Percentiles rank a stretch among this genome's conserved stretches.
These are phyloP conservation scores for Penicillium turbatum DNA, from an alignment of 495 filamentous ascomycete genomes.

Conservation along the genomic window DNA sequence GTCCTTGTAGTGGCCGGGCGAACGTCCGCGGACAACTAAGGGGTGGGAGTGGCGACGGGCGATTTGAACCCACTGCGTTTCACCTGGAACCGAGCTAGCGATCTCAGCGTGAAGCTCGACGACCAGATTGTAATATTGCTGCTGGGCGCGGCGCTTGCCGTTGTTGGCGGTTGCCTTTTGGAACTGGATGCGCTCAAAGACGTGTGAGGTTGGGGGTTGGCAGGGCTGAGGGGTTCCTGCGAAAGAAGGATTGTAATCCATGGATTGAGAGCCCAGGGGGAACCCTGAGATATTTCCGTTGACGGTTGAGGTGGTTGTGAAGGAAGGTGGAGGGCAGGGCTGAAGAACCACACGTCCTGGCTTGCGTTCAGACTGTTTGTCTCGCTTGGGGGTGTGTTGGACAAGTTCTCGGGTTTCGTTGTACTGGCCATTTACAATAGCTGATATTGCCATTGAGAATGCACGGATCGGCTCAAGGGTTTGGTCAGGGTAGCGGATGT, in stretches of 20 bases:
- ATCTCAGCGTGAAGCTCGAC: conserved; percentile 86
- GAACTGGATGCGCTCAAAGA: conserved; percentile 94
- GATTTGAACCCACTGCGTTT: conserved; percentile 64
- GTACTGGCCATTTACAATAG: conserved; percentile 73
- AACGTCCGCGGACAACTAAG: conserved; percentile 91
- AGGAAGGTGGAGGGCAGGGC: conserved; percentile 56
- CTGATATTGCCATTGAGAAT: conserved; percentile 81
- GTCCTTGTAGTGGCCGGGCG: conserved; percentile 88
- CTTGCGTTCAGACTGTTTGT: conserved; percentile 80
- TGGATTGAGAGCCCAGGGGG: conserved; percentile 30
- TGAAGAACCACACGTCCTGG: conserved; percentile 68
- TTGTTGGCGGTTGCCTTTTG: conserved; percentile 96
- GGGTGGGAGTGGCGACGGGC: conserved; percentile 73
- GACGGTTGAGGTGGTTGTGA: conserved; percentile 25
- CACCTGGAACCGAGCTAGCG: conserved; percentile 32
- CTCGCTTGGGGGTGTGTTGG: conserved; percentile 91
- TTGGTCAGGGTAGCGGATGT: conserved; percentile 40
- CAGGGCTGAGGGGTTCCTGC: conserved; percentile 29
- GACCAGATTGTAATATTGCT: conserved; percentile 91
- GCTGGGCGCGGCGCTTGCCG: conserved; percentile 83
- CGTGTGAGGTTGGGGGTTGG: conserved; percentile 47
- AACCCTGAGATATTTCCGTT: conserved; percentile 28
- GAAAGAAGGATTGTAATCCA: conserved; percentile 42
- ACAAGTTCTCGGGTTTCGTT: conserved; percentile 82
- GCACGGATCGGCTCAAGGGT: conserved; percentile 54